A percentile compares a stretch with the other conserved stretches of the same genome.
Conservation (phyloP, 2,329 filamentous ascomycete genomes). For the Paecilomyces niveus region DNA sequence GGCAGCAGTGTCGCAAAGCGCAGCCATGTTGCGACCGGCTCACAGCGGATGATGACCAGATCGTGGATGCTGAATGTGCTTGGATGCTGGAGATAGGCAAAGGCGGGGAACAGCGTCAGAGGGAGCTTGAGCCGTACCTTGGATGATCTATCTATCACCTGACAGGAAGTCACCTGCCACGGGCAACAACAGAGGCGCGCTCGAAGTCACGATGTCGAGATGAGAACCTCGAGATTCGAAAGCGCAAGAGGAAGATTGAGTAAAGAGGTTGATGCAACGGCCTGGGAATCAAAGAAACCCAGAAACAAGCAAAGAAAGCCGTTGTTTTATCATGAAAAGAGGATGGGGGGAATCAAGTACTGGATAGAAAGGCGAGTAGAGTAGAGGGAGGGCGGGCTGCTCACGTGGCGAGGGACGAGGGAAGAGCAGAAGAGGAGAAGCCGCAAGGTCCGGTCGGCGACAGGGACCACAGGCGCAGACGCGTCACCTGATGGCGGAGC, state of each 20-base stretch:
- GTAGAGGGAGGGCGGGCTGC: constrained; percentile 25
- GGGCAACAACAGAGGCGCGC: constrained; percentile 27
- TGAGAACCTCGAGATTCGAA: constrained; percentile 3
- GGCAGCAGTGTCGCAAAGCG: background rate
- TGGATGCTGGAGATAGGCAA: constrained; percentile 1
- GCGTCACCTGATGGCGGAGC: constrained; percentile 24
- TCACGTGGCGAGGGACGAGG: constrained; percentile 33
- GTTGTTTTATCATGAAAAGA: background rate
- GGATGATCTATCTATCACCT: constrained; percentile 37
- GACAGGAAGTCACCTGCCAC: constrained; percentile 38
- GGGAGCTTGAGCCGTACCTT: constrained; percentile 24
- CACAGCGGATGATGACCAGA: background rate
- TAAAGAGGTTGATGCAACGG: constrained; percentile 9
- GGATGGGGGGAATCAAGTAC: background rate
- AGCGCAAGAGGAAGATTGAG: constrained; percentile 5
- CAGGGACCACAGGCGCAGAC: constrained; percentile 18
- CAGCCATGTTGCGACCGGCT: background rate
- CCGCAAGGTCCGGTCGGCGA: constrained; percentile 10
- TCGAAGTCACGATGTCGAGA: constrained; percentile 20
- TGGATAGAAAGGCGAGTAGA: constrained; percentile 20
- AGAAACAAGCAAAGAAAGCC: background rate
- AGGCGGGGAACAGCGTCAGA: constrained; percentile 11
- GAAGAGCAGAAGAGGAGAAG: constrained; percentile 14
- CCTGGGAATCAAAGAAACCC: background rate
- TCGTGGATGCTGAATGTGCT: background rate